Conservation (phyloP, 352 stramenopile species). For the Phytopythium litorale region DNA sequence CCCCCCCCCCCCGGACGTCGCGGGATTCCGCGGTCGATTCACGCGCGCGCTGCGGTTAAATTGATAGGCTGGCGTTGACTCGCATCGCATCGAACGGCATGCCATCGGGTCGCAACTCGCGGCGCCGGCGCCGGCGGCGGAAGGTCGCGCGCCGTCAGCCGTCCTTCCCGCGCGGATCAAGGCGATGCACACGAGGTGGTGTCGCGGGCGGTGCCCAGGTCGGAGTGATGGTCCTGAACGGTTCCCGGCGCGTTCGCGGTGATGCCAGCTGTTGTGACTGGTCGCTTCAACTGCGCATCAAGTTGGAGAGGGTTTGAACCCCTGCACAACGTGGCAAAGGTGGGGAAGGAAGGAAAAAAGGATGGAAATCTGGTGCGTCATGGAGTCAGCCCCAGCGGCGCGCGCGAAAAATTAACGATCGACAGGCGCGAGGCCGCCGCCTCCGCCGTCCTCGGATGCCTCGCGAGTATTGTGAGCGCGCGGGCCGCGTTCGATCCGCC, state of each 20-base stretch:
- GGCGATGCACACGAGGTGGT: not conserved
- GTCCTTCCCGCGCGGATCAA: too few relatives aligned
- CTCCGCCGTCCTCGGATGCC: not conserved
- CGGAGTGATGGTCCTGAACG: conserved; percentile 4
- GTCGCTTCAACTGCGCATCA: conserved; percentile 9
- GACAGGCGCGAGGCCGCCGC: not conserved
- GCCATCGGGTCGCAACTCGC: too few relatives aligned
- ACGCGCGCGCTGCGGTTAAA: not conserved
- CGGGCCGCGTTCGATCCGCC: not conserved
- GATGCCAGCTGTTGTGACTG: conserved; percentile 4
- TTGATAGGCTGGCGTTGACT: not conserved
- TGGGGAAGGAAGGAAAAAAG: not conserved
- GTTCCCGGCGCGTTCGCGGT: not conserved
- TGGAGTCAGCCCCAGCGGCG: not conserved
- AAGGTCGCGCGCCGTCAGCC: not conserved
- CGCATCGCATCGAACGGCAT: not conserved
- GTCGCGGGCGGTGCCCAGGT: not conserved
- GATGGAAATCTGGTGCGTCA: conserved; percentile 6
- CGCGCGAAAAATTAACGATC: conserved; percentile 1
- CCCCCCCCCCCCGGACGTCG: conserved; percentile 3
- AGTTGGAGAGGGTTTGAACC: not conserved
- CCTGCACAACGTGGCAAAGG: not conserved
- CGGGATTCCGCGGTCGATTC: conserved; percentile 4
- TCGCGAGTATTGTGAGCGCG: not conserved
- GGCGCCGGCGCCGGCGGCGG: not conserved